These are phyloP conservation scores for Polygonum aviculare DNA, from an alignment of 148 eudicot species.

Conservation along the genomic window DNA sequence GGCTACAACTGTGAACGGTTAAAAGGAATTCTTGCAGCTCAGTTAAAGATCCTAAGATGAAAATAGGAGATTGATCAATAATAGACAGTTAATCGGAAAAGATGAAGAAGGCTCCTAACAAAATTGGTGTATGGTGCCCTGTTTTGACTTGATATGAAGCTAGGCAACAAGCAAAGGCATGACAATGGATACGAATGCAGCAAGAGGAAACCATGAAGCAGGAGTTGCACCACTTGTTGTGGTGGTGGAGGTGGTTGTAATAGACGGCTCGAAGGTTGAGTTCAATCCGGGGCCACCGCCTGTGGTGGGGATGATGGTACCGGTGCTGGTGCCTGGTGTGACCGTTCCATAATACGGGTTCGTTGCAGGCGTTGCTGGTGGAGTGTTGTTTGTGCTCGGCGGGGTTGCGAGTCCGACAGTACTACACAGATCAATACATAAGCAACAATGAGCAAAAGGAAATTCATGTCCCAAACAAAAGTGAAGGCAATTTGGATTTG, in stretches of 20 bases:
- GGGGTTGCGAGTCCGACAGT: background rate
- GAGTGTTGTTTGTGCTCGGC: background rate
- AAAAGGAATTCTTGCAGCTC: background rate
- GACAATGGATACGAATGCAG: background rate
- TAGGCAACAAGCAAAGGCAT: background rate
- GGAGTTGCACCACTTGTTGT: background rate
- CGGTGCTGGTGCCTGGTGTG: background rate
- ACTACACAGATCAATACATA: background rate
- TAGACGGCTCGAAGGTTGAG: background rate
- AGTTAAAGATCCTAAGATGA: background rate
- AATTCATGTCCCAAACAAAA: no score
- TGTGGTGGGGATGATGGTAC: background rate
- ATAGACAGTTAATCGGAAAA: background rate
- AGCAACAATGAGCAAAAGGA: background rate
- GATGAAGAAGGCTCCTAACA: background rate
- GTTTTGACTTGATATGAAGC: background rate
- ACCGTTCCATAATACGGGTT: background rate
- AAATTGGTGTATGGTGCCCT: background rate
- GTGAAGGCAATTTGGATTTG: background rate
- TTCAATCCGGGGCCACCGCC: background rate
- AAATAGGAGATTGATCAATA: background rate
- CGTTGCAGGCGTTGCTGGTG: background rate
- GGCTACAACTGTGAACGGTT: background rate
- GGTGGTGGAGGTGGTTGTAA: conserved; percentile 1
- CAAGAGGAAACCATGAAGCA: background rate